Evolutionary conservation across 371 early-diverging fungal species (phyloP), one percentile per base, ranked within the genome.

Genomic region (Mucor circinelloides): DNA sequence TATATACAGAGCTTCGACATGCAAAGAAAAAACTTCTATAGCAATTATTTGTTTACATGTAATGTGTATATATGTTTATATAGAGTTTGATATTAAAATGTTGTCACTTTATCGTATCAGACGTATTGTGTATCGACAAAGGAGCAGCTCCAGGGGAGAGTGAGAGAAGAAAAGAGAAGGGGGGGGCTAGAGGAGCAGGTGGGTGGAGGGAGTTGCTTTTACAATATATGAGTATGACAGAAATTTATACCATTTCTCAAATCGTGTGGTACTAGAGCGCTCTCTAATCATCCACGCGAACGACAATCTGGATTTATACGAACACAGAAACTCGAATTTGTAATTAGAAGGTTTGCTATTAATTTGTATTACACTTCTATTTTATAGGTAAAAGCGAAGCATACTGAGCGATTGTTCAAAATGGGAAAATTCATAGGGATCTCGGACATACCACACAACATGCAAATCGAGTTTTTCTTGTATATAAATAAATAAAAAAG

Each of bases 51-150:
- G 25, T 50, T 50, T 50, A 25, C 23, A 50, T 50, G 17, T n/a
- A 42, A 15, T 42, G 48, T 42, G 50, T 50, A 50, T 50, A 23
- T 50, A 50, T 50, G 50, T 50, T 50, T 25, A 25, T 25, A 25
- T 50, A 50, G 21, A 50, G 50, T 50, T 50, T 50, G 50, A 50
- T 50, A 50, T 50, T 50, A 50, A 50, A 50, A 50, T 50, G 50
- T 50, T 50, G 50, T 50, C 50, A 50, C 50, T 50, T 50, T 50
- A 50, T 50, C 25, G 50, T 25, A 46, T 36, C 36, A 36, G 36
- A 36, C 36, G 13, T 36, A 36, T 2, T 8, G 34, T 46, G 46
- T 46, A 19, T 46, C 17, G 5, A 46, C 46, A 46, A 46, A 46
- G 25, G 23, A 25, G 50, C 23, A 25, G 21, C 50, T 8, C 13